Evolutionary conservation across 352 stramenopile genomes (phyloP).

Genomic region (Phytophthora brassicae): DNA sequence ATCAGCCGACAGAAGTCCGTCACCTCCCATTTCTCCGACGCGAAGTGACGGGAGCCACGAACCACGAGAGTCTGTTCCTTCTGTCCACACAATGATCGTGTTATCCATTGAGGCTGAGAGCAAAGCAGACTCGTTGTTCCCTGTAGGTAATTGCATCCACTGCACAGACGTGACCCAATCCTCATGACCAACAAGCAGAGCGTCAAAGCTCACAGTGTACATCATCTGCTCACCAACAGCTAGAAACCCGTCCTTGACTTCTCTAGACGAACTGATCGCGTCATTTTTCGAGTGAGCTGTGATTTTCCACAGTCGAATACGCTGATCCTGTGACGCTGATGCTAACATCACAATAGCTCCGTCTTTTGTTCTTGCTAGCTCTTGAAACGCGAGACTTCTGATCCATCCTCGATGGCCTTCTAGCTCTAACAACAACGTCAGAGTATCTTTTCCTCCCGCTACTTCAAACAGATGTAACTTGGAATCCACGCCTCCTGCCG

Average conservation of each 20-base stretch:
- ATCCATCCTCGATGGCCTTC: slow-evolving; percentile 74
- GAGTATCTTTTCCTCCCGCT: neutral
- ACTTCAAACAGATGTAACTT: slow-evolving; percentile 72
- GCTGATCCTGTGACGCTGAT: slow-evolving; percentile 71
- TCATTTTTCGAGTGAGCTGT: slow-evolving; percentile 5
- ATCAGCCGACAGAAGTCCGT: slow-evolving; percentile 49
- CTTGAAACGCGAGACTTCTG: slow-evolving; percentile 59
- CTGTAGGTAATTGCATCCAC: slow-evolving; percentile 39
- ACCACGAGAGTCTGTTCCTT: slow-evolving; percentile 16
- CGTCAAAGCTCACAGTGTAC: slow-evolving; percentile 66
- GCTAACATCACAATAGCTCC: slow-evolving; percentile 37
- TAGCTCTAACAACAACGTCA: slow-evolving; percentile 45
- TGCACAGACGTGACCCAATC: slow-evolving; percentile 80
- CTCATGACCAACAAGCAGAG: slow-evolving; percentile 71
- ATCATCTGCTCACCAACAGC: slow-evolving; percentile 16
- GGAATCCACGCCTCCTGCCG: slow-evolving; percentile 64
- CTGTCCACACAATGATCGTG: slow-evolving; percentile 65
- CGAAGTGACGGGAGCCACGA: slow-evolving; percentile 54
- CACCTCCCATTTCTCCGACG: slow-evolving; percentile 59
- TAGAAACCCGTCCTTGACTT: slow-evolving; percentile 38
- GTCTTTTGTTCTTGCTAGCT: neutral
- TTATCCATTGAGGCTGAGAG: slow-evolving; percentile 83
- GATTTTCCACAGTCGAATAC: slow-evolving; percentile 73
- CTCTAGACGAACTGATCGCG: neutral
- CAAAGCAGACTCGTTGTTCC: slow-evolving; percentile 24